Evolutionary conservation across 148 eudicot genomes (phyloP).

Genomic region (Amaranthus palmeri): DNA sequence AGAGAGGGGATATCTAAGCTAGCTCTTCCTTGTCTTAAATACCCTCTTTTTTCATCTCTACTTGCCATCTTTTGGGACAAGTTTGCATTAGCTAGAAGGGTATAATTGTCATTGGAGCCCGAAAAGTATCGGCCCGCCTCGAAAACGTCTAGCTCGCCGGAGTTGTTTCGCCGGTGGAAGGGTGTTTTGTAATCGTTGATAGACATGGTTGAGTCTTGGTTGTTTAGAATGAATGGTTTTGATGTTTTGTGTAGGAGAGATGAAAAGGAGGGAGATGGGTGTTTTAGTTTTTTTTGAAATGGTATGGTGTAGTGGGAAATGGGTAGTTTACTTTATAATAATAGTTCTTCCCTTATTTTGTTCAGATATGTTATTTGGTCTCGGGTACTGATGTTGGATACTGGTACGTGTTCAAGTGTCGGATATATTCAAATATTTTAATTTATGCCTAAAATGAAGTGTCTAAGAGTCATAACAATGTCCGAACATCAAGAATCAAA

Average conservation of each 20-base stretch:
- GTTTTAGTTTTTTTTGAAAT: slow-evolving; percentile 27
- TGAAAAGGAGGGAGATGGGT: slow-evolving; percentile 10
- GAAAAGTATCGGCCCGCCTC: slow-evolving; percentile 74
- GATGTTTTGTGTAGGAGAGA: background rate
- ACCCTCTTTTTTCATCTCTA: slow-evolving; percentile 32
- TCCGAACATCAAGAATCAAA: too few relatives aligned
- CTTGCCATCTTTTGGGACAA: slow-evolving; percentile 20
- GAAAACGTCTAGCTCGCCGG: slow-evolving; percentile 82
- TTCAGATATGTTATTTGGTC: too few relatives aligned
- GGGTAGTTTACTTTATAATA: slow-evolving; percentile 13
- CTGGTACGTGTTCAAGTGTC: too few relatives aligned
- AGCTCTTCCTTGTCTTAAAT: slow-evolving; percentile 45
- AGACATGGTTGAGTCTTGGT: slow-evolving; percentile 43
- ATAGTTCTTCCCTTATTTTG: background rate
- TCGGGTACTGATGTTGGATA: too few relatives aligned
- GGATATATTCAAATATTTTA: too few relatives aligned
- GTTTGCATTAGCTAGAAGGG: slow-evolving; percentile 1
- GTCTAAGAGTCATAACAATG: too few relatives aligned
- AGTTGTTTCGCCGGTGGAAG: slow-evolving; percentile 46
- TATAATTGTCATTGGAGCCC: slow-evolving; percentile 32
- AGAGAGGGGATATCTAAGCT: slow-evolving; percentile 58
- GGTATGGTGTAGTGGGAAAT: slow-evolving; percentile 29
- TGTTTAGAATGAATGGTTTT: background rate
- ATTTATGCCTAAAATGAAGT: too few relatives aligned
- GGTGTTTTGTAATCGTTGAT: slow-evolving; percentile 35